phyloP scores from a whole-genome alignment of 345 rosid species.

The Raphanus raphanistrum region DNA sequence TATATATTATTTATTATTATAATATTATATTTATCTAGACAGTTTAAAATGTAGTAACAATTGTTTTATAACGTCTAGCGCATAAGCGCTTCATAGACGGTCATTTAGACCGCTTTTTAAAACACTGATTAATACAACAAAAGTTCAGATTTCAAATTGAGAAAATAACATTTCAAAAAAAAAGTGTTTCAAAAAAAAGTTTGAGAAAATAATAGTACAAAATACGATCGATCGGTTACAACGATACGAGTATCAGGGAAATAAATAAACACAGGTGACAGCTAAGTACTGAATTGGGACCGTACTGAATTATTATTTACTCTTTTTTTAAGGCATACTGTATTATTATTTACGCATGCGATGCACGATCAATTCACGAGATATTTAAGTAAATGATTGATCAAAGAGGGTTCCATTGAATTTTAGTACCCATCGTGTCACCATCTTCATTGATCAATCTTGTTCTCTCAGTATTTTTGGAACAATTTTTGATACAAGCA shows the following conservation, averaged over 20 bases:
- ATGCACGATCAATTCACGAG: constrained; percentile 11
- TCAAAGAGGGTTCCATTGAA: background rate
- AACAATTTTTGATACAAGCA: background rate
- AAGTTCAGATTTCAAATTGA: background rate
- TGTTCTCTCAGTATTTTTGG: background rate
- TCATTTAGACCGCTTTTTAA: too few relatives aligned
- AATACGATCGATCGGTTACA: background rate
- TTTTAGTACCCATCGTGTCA: background rate
- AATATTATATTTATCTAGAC: too few relatives aligned
- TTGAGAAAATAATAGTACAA: too few relatives aligned
- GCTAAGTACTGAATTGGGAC: background rate
- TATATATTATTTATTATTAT: too few relatives aligned
- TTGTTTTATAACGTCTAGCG: too few relatives aligned
- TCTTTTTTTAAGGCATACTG: too few relatives aligned
- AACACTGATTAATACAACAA: background rate
- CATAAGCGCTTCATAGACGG: too few relatives aligned
- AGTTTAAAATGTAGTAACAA: too few relatives aligned
- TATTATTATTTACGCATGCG: background rate
- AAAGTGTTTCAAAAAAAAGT: too few relatives aligned
- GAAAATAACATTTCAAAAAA: too few relatives aligned
- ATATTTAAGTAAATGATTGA: background rate
- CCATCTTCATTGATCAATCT: background rate
- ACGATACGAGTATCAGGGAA: background rate
- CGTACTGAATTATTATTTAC: background rate
- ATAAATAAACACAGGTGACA: constrained; percentile 8